Evolutionary conservation across 106 monocot genomes (phyloP).

Genomic region (Chionographis japonica): DNA sequence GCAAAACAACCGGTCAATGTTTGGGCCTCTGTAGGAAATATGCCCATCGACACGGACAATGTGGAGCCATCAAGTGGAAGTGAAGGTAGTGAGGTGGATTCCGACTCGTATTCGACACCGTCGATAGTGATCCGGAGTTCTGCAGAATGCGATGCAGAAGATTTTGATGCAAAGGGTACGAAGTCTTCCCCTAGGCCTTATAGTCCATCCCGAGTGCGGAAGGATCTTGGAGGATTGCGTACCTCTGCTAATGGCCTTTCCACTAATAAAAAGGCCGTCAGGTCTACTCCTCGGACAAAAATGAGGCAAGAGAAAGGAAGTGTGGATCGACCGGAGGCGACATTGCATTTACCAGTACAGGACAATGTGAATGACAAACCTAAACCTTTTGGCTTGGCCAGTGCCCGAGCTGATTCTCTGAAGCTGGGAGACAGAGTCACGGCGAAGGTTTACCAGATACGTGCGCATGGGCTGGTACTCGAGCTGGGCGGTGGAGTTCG

Average conservation of each 20-base stretch:
- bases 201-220: neutral
- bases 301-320: slow-evolving; percentile 4
- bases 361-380: slow-evolving; percentile 6
- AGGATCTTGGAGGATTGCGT: slow-evolving; percentile 9
- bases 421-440: slow-evolving; percentile 68
- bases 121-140: slow-evolving; percentile 68
- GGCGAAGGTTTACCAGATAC: slow-evolving; percentile 72
- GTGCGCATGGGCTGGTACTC: slow-evolving; percentile 77
- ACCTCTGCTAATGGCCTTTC: slow-evolving; percentile 6
- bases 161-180: slow-evolving; percentile 20
- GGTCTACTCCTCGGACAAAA: neutral
- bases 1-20: slow-evolving; percentile 22
- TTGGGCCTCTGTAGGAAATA: slow-evolving; percentile 20
- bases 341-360: neutral
- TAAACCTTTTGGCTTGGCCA: slow-evolving; percentile 2
- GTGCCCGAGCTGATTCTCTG: slow-evolving; percentile 19
- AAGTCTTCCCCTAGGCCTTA: slow-evolving; percentile 55
- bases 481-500: slow-evolving; percentile 62
- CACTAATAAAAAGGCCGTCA: slow-evolving; percentile 3
- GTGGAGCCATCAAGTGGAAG: slow-evolving; percentile 7
- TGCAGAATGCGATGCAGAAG: slow-evolving; percentile 62
- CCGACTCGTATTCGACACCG: slow-evolving; percentile 31
- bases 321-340: neutral
- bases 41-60: slow-evolving; percentile 5
- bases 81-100: slow-evolving; percentile 11